phyloP scores from a whole-genome alignment of 2,329 filamentous ascomycete genomes.

The Thielaviopsis punctulata region DNA sequence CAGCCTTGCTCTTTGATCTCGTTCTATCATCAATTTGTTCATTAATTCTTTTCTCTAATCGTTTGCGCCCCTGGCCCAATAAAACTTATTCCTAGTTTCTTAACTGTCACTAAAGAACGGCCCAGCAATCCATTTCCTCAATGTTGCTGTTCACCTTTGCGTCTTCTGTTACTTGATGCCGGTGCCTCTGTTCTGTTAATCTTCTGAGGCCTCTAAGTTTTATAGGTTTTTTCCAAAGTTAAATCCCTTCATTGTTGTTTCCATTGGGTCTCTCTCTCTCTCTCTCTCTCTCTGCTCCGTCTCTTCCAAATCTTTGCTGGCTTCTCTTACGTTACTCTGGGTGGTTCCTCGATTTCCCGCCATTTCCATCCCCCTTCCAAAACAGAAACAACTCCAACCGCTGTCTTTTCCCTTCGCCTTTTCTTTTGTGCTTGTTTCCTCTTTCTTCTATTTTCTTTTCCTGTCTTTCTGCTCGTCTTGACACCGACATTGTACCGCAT shows the following conservation, averaged over 20 bases:
- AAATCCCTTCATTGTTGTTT: background rate
- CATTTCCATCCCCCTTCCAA: background rate
- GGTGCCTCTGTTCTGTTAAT: background rate
- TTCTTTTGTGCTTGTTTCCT: too few species aligned
- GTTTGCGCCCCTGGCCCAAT: background rate
- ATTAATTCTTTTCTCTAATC: background rate
- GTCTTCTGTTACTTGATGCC: too few species aligned
- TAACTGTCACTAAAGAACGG: too few species aligned
- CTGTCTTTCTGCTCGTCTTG: background rate
- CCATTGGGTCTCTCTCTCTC: background rate
- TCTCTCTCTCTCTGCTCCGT: slow-evolving; percentile 14
- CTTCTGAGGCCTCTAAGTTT: too few species aligned
- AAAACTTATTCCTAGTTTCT: background rate
- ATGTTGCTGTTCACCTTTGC: background rate
- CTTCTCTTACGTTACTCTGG: background rate
- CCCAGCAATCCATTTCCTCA: background rate
- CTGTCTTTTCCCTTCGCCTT: background rate
- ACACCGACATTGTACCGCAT: background rate
- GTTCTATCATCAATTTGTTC: background rate
- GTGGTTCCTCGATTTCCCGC: background rate
- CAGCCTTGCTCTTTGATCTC: background rate
- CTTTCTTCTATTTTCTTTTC: background rate
- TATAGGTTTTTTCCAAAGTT: too few species aligned
- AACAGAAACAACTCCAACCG: background rate
- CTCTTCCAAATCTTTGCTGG: background rate